phyloP scores from a whole-genome alignment of 2,329 filamentous ascomycete genomes.

The Ophiobolus disseminans region DNA sequence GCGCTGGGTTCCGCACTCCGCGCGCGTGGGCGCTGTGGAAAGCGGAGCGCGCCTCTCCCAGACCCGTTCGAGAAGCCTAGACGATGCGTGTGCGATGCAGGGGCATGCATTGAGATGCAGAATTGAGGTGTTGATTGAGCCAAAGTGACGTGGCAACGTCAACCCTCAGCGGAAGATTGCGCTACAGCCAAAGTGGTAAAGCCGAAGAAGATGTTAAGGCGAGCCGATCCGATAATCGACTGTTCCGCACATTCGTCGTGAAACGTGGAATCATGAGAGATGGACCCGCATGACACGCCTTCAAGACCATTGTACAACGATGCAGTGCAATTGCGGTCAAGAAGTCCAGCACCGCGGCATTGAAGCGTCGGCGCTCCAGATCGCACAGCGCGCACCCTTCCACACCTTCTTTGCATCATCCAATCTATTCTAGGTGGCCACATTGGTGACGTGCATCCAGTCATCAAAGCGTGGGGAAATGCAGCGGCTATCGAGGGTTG shows the following conservation, averaged over 20 bases:
- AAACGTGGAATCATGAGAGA: constrained; percentile 35
- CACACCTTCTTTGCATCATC: constrained; percentile 4
- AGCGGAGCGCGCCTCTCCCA: constrained; percentile 27
- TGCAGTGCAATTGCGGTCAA: constrained; percentile 16
- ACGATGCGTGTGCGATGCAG: constrained; percentile 35
- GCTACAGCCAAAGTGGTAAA: too few species aligned
- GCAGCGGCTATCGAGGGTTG: constrained; percentile 44
- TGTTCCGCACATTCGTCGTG: constrained; percentile 21
- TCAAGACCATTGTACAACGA: constrained; percentile 20
- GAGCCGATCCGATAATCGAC: constrained; percentile 27
- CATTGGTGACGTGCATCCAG: constrained; percentile 37
- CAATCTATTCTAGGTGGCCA: constrained; percentile 14
- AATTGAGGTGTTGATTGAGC: constrained; percentile 24
- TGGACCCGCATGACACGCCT: constrained; percentile 21
- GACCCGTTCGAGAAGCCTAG: constrained; percentile 26
- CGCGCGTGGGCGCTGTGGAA: constrained; percentile 29
- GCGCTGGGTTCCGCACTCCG: constrained; percentile 25
- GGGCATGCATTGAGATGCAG: constrained; percentile 29
- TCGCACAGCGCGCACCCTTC: constrained; percentile 11
- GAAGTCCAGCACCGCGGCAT: constrained; percentile 8
- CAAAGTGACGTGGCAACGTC: not conserved
- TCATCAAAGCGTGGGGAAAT: constrained; percentile 22
- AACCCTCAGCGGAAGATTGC: too few species aligned
- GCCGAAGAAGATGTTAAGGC: too few species aligned
- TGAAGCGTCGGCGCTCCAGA: constrained; percentile 14